Base-by-base conservation (phyloP, 2,329 filamentous ascomycete species). In the Seiridium cupressi region DNA sequence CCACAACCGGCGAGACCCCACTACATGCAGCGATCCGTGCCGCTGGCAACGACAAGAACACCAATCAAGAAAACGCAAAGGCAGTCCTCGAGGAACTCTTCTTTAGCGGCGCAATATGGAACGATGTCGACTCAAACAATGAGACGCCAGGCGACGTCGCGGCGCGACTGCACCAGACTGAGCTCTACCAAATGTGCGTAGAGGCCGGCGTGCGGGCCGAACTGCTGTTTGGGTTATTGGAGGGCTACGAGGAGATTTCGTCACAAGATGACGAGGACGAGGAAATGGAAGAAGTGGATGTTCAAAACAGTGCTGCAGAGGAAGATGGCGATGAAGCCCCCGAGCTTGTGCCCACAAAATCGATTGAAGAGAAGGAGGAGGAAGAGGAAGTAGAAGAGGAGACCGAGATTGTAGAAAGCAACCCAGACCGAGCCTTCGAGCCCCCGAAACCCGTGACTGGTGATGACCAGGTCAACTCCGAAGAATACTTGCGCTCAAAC, bases 111-210 rank as follows among this genome's bases (percentile, higher is more conserved):
- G 95, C 92, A 9, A 97, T 98, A 67, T 99, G 95, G 95, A 99
- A 99, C 77, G 93, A 97, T 73, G 80, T 98, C 59, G 92, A 98
- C 74, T 77, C 81, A 65, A 89, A 91, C 67, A 85, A 92, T 68
- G 94, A 98, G 80, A 98, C 95, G 3, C 93, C 95, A 0, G 95
- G 93, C 6, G 98, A 94, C 73, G 79, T 97, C 48, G 95, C 95
- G 7, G 81, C 82, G 60, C 79, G 86, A 34, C 72, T 97, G 32
- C 89, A 90, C 0, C 79, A 91, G 68, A 81, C 76, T 58, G 83
- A 86, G 55, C 77, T 97, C 42, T 98, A 99, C 72, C 85, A 89
- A 46, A 75, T 93, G 60, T 91, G 94, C 72, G 90, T 98, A 6
- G 91, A 94, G 71, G 94, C 94, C 2, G 95, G 95, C 13, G 91